Evolutionary conservation across 2,329 filamentous ascomycete species (phyloP), one percentile per base, ranked within the genome.

Genomic region (Penicillium griseofulvum): DNA sequence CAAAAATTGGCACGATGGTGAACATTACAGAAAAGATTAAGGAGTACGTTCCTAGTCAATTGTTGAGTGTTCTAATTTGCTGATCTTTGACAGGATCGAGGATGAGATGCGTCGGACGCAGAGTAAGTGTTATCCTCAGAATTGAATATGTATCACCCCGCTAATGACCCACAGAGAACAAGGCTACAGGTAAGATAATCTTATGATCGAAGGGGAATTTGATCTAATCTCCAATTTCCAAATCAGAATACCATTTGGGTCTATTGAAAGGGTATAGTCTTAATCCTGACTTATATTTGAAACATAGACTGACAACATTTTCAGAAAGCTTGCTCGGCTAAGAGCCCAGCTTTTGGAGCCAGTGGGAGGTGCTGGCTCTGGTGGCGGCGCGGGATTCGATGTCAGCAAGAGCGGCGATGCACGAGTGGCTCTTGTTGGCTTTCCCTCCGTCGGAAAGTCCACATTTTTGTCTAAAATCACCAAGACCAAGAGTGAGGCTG

Each of bases 11-110:
- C 73, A 78, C 71, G 69, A 99, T 99, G 94, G 94, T 97, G 76
- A 97, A 97, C 81, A 99, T 99, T 65, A 97, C 94, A 64, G 95
- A 99, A 53, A 97, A 96, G 84, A 99, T 99, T 81, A 99, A 99
- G 83, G 94, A 97, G 93, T 96, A 78, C 73, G 64, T 60, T 10
- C 10, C 29, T n/a, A 17, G 53, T 38, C 39, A 14, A 24, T 48
- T 9, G 29, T 45, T 46, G 26, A 56, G 55, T 69, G 22, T 6
- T 0, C 3, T 33, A 28, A 17, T 51, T 38, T 51, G 9, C 50
- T 59, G 26, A 66, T 42, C 49, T 55, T 51, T 54, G 50, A 39
- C 66, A 97, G 93, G 87, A 99, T 99, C 70, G 94, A 99, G 84
- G 92, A 96, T 79, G 94, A 99, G 88, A 99, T 99, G 94, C 87